phyloP scores from a whole-genome alignment of 2,329 filamentous ascomycete genomes.

The Penicillium capsulatum region DNA sequence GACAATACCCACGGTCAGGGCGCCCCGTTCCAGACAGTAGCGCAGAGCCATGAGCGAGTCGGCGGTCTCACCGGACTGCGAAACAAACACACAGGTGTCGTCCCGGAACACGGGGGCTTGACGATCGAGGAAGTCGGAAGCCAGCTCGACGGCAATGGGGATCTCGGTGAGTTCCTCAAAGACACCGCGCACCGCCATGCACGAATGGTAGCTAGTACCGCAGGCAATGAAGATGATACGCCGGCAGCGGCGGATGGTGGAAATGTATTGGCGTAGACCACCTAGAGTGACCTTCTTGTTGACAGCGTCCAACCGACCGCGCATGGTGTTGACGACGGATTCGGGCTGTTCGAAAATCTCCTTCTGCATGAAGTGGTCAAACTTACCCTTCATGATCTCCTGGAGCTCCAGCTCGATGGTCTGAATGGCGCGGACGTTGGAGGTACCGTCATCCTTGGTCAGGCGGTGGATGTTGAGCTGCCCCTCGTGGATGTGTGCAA shows the following conservation, averaged over 20 bases:
- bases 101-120: conserved; percentile 98
- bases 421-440: conserved; percentile 96
- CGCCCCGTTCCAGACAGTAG: conserved; percentile 96
- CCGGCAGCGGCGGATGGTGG: conserved; percentile 91
- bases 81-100: conserved; percentile 98
- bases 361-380: conserved; percentile 99
- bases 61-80: conserved; percentile 96
- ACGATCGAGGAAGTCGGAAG: conserved; percentile 96
- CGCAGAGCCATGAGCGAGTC: conserved; percentile 95
- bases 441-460: conserved; percentile 92
- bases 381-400: conserved; percentile 99
- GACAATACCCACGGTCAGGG: conserved; percentile 94
- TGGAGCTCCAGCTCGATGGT: conserved; percentile 98
- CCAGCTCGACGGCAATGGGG: conserved; percentile 92
- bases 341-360: conserved; percentile 99
- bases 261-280: conserved; percentile 92
- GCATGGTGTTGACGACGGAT: conserved; percentile 99
- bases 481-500: conserved; percentile 98
- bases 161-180: conserved; percentile 99
- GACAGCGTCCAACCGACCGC: conserved; percentile 87
- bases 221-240: conserved; percentile 99
- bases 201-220: conserved; percentile 97
- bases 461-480: conserved; percentile 98
- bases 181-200: conserved; percentile 96
- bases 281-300: conserved; percentile 96